These are phyloP conservation scores for Talaromyces adpressus DNA, from an alignment of 495 filamentous ascomycete genomes.

Conservation along the genomic window DNA sequence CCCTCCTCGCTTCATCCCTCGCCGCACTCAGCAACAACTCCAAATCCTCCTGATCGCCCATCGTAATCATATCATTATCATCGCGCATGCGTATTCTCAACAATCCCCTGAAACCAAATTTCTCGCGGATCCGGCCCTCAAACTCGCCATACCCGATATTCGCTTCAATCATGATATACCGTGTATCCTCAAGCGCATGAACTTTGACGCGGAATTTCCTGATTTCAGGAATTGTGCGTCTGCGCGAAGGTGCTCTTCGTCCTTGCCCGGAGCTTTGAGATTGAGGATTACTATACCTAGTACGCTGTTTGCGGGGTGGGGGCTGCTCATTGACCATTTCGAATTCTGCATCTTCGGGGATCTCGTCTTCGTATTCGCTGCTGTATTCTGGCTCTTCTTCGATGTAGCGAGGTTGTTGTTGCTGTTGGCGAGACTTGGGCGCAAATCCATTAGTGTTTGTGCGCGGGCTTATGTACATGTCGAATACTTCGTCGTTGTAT, in stretches of 20 bases:
- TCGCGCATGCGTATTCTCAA: constrained; percentile 85
- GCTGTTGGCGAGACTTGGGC: constrained; percentile 34
- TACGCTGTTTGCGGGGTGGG: constrained; percentile 5
- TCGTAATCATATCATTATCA: constrained; percentile 87
- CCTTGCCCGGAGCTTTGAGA: background rate
- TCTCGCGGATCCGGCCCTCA: constrained; percentile 67
- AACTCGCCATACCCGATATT: constrained; percentile 70
- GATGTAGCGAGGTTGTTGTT: constrained; percentile 48
- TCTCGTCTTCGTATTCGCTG: constrained; percentile 60
- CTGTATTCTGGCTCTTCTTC: constrained; percentile 66
- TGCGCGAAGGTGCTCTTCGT: constrained; percentile 14
- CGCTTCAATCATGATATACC: constrained; percentile 81
- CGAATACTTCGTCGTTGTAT: constrained; percentile 62
- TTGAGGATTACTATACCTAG: background rate
- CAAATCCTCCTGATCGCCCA: constrained; percentile 94
- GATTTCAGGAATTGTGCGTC: constrained; percentile 29
- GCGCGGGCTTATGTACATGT: constrained; percentile 49
- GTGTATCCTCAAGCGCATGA: constrained; percentile 77
- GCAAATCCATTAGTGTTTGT: constrained; percentile 14
- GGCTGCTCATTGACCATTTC: constrained; percentile 59
- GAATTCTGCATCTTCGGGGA: constrained; percentile 64
- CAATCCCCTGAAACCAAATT: constrained; percentile 64
- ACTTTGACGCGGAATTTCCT: constrained; percentile 80
- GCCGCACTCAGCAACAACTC: constrained; percentile 71
- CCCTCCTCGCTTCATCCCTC: constrained; percentile 60